These are phyloP conservation scores for Xylariaceae sp. DNA, from an alignment of 2,329 filamentous ascomycete genomes.

Conservation along the genomic window DNA sequence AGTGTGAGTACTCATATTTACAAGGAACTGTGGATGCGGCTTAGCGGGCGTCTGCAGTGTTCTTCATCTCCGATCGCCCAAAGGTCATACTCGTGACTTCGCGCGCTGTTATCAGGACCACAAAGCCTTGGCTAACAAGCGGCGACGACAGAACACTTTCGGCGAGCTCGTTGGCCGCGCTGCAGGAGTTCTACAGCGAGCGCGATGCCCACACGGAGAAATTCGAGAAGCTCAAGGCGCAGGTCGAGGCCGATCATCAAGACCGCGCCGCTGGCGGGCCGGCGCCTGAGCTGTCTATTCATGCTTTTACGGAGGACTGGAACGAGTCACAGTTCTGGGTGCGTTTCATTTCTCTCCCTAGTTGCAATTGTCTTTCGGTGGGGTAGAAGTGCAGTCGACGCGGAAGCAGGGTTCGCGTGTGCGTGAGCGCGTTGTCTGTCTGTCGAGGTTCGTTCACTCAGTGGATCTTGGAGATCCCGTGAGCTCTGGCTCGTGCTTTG, in stretches of 20 bases:
- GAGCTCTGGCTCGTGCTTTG: too few relatives aligned
- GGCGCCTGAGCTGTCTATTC: conserved; percentile 59
- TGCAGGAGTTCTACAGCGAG: conserved; percentile 76
- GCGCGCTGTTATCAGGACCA: not conserved
- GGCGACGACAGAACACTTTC: conserved; percentile 63
- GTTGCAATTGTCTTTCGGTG: not conserved
- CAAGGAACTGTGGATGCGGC: too few relatives aligned
- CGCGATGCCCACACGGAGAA: conserved; percentile 68
- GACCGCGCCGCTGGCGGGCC: not conserved
- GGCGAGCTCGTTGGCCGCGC: conserved; percentile 67
- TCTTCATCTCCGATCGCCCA: too few relatives aligned
- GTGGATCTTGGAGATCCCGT: too few relatives aligned
- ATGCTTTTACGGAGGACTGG: conserved; percentile 80
- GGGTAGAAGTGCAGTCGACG: too few relatives aligned
- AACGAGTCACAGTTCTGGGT: conserved; percentile 86
- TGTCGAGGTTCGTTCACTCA: not conserved
- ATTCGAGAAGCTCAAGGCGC: conserved; percentile 70
- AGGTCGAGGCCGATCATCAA: conserved; percentile 58
- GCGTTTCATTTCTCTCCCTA: conserved; percentile 24
- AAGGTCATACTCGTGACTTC: too few relatives aligned
- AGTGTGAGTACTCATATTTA: conserved; percentile 48
- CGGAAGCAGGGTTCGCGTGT: not conserved
- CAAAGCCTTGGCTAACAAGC: too few relatives aligned
- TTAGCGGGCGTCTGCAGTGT: too few relatives aligned
- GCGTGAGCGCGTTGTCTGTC: not conserved